Evolutionary conservation across 306 rosid genomes (phyloP).

Genomic region (Malus fusca): DNA sequence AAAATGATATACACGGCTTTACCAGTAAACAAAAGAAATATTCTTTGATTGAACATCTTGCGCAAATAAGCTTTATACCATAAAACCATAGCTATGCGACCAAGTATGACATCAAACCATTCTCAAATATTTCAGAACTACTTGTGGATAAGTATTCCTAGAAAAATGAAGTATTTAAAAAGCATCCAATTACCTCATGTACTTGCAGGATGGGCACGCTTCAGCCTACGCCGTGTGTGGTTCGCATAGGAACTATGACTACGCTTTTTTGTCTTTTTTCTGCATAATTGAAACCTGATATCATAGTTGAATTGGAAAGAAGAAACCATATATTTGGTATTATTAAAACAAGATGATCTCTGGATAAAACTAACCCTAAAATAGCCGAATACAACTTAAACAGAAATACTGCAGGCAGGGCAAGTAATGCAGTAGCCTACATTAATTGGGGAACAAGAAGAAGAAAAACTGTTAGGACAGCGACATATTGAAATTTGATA

Average conservation of each 20-base stretch:
- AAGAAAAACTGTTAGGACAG: background rate
- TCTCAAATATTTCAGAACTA: background rate
- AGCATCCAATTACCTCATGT: background rate
- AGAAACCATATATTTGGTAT: background rate
- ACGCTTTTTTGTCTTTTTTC: conserved; percentile 8
- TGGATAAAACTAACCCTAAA: conserved; percentile 20
- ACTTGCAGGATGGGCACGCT: background rate
- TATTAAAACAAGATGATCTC: background rate
- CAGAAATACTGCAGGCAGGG: conserved; percentile 27
- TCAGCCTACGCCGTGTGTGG: conserved; percentile 1
- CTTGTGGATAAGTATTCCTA: background rate
- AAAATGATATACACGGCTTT: background rate
- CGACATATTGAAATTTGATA: background rate
- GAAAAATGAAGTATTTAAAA: background rate
- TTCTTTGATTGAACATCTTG: background rate
- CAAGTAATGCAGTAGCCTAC: conserved; percentile 33
- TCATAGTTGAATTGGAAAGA: background rate
- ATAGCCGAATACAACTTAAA: conserved; percentile 14
- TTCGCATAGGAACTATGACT: background rate
- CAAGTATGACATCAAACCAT: background rate
- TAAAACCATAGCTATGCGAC: background rate
- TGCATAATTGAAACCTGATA: background rate
- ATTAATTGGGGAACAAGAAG: background rate
- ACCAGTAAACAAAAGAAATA: background rate
- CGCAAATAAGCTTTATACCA: background rate